Percentiles rank a stretch among this genome's conserved stretches.
Conservation (phyloP, 2,329 filamentous ascomycete species). For the Hymenoscyphus repandus region DNA sequence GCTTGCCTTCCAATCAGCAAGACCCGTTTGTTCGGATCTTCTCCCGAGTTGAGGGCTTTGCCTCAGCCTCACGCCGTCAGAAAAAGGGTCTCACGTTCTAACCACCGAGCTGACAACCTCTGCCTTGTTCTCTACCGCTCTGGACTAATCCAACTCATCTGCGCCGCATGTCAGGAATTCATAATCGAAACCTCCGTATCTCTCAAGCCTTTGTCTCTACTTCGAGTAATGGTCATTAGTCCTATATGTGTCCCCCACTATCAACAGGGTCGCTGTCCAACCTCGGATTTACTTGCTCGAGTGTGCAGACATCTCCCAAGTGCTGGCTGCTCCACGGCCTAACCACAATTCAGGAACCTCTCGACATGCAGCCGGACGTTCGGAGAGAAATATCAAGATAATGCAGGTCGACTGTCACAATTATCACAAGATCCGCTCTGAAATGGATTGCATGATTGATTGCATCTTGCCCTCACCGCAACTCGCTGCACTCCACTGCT, state of each 20-base stretch:
- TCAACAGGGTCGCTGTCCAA: background rate
- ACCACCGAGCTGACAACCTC: no score
- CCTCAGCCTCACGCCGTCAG: conserved; percentile 5
- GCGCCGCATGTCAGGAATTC: background rate
- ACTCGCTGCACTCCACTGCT: conserved; percentile 14
- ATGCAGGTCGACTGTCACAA: background rate
- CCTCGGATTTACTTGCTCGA: background rate
- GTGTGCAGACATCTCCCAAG: background rate
- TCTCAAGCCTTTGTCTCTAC: background rate
- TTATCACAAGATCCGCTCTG: background rate
- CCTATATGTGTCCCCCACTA: conserved; percentile 1
- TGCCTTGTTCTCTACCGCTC: no score
- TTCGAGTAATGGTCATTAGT: background rate
- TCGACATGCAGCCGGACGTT: no score
- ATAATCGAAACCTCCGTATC: no score
- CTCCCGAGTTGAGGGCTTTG: conserved; percentile 1
- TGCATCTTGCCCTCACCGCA: conserved; percentile 14
- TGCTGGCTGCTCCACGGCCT: background rate
- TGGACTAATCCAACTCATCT: background rate
- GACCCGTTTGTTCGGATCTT: background rate
- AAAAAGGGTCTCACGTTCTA: background rate
- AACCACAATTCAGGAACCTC: background rate
- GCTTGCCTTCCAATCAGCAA: background rate
- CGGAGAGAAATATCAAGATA: no score
- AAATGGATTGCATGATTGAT: conserved; percentile 6